A percentile compares a stretch with the other conserved stretches of the same genome.
phyloP scores from a whole-genome alignment of 75 land plant genomes.

The Cryptomeria japonica region DNA sequence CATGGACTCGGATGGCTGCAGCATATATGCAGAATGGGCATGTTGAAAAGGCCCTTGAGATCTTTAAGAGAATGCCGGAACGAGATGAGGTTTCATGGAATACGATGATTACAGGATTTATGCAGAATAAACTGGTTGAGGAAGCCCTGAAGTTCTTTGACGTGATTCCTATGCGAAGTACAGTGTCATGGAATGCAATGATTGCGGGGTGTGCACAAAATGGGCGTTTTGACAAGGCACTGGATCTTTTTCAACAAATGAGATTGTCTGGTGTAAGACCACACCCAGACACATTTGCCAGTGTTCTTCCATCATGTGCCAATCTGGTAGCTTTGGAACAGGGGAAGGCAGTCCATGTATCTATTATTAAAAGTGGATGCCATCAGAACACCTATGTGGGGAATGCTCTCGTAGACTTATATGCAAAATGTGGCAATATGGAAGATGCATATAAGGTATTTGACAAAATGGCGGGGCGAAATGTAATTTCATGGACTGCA shows the following conservation, averaged over 20 bases:
- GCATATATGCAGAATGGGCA: conserved; percentile 38
- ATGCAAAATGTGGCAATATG: conserved; percentile 5
- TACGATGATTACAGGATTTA: neutral
- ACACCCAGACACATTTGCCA: conserved; percentile 6
- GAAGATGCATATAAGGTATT: conserved; percentile 9
- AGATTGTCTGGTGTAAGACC: neutral
- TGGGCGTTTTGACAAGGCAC: conserved; percentile 21
- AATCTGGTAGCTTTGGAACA: neutral
- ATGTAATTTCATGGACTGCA: conserved; percentile 10
- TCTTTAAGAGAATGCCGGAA: conserved; percentile 40
- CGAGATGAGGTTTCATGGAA: neutral
- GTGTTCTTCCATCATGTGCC: conserved; percentile 7
- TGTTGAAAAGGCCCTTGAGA: conserved; percentile 40
- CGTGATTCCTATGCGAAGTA: conserved; percentile 16
- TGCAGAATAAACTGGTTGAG: neutral
- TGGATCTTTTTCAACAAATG: conserved; percentile 26
- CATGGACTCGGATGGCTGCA: conserved; percentile 52
- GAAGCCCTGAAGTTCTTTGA: conserved; percentile 32
- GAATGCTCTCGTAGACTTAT: neutral
- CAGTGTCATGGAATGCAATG: conserved; percentile 32
- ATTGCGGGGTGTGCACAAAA: conserved; percentile 23
- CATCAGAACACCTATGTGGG: neutral
- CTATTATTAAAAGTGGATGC: neutral
- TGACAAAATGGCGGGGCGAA: neutral
- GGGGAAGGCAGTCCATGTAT: conserved; percentile 2